Evolutionary conservation across 306 rosid species (phyloP), one percentile per base, ranked within the genome.

Genomic region (Bauhinia variegata): DNA sequence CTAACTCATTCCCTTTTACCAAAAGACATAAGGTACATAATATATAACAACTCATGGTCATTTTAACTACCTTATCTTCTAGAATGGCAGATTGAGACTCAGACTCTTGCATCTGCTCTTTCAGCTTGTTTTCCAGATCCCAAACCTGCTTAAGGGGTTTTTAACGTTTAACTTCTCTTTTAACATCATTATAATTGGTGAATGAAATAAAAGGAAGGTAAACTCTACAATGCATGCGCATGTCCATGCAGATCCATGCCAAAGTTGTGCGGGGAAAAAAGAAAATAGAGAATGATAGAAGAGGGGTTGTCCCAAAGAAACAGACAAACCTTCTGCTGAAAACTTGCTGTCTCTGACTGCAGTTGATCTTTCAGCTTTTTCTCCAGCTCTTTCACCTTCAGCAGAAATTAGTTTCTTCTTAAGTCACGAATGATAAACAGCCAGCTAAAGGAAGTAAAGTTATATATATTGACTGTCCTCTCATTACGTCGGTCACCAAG

Each of bases 331-430:
- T 86, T 84, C 75, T 82, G 88, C 54, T 85, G 86, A 39, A 77
- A 77, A 68, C 71, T 55, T 46, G 78, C 80, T 44, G 90, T 76
- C 72, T 88, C 89, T 16, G 83, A 79, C 49, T 82, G 89, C 59
- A 73, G 75, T 33, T 77, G 86, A 57, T 88, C 92, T 84, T 72
- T 79, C 60, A 91, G 76, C 76, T 71, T 82, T 73, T 52, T 75
- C 75, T 91, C 97, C 36, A 91, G 76, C 81, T 91, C 92, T 71
- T 88, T 86, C 75, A 88, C 83, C 97, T 91, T 54, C 61, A 72
- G 4, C 5, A 72, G 66, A 76, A 41, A 61, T 54, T 60, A 68
- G 60, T 46, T 37, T 46, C 10, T 11, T 18, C 34, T 83, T 59
- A 75, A 75, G 67, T 30, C 48, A 68, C 15, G 11, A 30, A 60